These are phyloP conservation scores for Candida golubevii DNA, from an alignment of 805 yeast species.

Conservation along the genomic window DNA sequence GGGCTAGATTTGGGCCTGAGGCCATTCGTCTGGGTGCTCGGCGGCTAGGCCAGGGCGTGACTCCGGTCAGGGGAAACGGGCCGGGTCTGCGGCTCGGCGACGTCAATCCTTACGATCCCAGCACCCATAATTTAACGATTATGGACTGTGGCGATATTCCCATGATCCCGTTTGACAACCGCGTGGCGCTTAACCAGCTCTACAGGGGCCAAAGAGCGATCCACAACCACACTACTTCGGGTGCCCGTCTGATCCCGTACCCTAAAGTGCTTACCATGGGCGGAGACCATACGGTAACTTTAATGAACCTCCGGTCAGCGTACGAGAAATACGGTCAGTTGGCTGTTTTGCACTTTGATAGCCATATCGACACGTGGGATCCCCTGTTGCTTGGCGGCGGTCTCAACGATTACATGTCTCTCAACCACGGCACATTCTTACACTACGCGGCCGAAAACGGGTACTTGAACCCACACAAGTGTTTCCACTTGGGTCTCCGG, in stretches of 20 bases:
- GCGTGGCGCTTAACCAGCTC: conserved; percentile 60
- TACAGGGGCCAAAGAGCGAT: conserved; percentile 51
- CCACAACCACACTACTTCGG: conserved; percentile 29
- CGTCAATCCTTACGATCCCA: conserved; percentile 51
- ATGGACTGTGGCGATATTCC: conserved; percentile 70
- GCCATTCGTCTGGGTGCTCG: conserved; percentile 45
- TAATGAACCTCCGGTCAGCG: conserved; percentile 49
- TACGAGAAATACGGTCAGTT: conserved; percentile 45
- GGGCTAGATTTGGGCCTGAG: conserved; percentile 58
- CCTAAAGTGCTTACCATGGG: conserved; percentile 52
- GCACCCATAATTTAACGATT: conserved; percentile 27
- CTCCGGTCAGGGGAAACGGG: conserved; percentile 23
- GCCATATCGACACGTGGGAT: conserved; percentile 69
- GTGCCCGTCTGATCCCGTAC: conserved; percentile 14
- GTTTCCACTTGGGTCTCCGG: conserved; percentile 60
- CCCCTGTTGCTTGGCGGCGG: conserved; percentile 64
- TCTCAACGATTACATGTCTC: conserved; percentile 49
- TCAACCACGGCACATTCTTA: conserved; percentile 67
- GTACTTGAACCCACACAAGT: conserved; percentile 43
- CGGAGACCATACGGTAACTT: conserved; percentile 57
- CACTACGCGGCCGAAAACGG: conserved; percentile 71
- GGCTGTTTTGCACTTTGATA: conserved; percentile 59
- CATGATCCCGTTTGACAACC: conserved; percentile 63
- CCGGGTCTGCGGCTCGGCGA: conserved; percentile 32
- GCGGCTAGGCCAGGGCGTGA: conserved; percentile 41